These are phyloP conservation scores for Nyssa sinensis DNA, from an alignment of 148 eudicot genomes.

Conservation along the genomic window DNA sequence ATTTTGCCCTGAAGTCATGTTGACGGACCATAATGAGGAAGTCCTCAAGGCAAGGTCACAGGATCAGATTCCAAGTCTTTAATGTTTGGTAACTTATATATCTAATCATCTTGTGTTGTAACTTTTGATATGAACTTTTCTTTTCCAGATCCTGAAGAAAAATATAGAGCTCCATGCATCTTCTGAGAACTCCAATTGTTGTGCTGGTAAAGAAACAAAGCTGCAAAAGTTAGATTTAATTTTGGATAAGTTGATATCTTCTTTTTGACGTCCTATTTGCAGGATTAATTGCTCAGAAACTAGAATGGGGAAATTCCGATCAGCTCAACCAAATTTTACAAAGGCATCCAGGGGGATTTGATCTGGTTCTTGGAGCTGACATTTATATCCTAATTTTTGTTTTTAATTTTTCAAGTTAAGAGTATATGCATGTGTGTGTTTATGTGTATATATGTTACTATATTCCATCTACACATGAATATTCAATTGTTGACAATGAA, in stretches of 20 bases:
- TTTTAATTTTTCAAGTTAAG: neutral
- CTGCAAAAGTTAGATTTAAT: constrained; percentile 13
- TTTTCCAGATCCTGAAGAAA: constrained; percentile 75
- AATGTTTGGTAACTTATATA: neutral
- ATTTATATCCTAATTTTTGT: constrained; percentile 71
- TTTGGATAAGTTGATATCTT: constrained; percentile 10
- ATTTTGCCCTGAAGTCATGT: constrained; percentile 65
- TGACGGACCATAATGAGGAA: constrained; percentile 91
- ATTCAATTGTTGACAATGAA: constrained; percentile 1
- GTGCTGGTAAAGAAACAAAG: constrained; percentile 45
- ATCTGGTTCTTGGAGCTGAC: constrained; percentile 95
- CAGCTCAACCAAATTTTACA: constrained; percentile 54
- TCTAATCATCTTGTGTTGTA: constrained; percentile 1
- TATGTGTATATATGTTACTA: neutral
- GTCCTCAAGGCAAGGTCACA: constrained; percentile 80
- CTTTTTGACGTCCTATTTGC: constrained; percentile 16
- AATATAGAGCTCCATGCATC: constrained; percentile 69
- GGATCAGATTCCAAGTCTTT: neutral
- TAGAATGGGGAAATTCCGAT: constrained; percentile 81
- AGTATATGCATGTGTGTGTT: neutral
- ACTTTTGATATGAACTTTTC: neutral
- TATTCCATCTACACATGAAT: neutral
- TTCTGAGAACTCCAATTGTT: constrained; percentile 40
- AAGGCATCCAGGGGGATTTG: constrained; percentile 68
- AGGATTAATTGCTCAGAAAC: constrained; percentile 65